A percentile compares a stretch with the other conserved stretches of the same genome.
Evolutionary conservation across 2,329 filamentous ascomycete genomes (phyloP).

Genomic region (Ophiobolus disseminans): DNA sequence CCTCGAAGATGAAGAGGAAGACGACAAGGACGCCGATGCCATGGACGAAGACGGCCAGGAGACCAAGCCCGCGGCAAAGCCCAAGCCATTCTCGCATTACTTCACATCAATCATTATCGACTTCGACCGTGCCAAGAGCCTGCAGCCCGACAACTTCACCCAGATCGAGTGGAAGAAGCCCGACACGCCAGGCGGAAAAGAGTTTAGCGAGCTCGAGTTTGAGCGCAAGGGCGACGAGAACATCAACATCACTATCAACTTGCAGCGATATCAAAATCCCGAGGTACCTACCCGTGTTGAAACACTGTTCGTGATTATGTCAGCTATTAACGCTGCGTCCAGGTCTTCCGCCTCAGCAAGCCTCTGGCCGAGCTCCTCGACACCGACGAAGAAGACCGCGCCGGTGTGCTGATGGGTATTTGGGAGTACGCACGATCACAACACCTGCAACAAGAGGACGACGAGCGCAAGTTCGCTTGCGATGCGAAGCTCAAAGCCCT

Average conservation of each 20-base stretch:
- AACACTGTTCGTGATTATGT: not conserved
- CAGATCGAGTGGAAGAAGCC: slow-evolving; percentile 89
- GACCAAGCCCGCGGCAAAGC: slow-evolving; percentile 48
- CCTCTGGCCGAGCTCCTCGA: slow-evolving; percentile 85
- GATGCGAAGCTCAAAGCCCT: slow-evolving; percentile 83
- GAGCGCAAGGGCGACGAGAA: slow-evolving; percentile 93
- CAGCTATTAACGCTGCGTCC: not conserved
- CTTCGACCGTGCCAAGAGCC: slow-evolving; percentile 64
- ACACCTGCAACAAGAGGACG: slow-evolving; percentile 90
- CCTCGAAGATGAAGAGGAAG: slow-evolving; percentile 40
- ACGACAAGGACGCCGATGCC: slow-evolving; percentile 55
- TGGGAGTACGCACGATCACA: slow-evolving; percentile 94
- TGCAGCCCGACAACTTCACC: slow-evolving; percentile 68
- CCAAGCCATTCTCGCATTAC: slow-evolving; percentile 73
- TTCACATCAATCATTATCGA: slow-evolving; percentile 79
- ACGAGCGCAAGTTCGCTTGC: slow-evolving; percentile 90
- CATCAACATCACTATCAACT: slow-evolving; percentile 85
- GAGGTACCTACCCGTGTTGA: slow-evolving; percentile 59
- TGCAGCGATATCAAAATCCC: slow-evolving; percentile 82
- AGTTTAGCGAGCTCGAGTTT: slow-evolving; percentile 90
- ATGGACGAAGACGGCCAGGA: slow-evolving; percentile 67
- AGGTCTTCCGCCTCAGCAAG: slow-evolving; percentile 75
- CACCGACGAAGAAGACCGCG: slow-evolving; percentile 82
- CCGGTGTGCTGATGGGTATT: slow-evolving; percentile 86
- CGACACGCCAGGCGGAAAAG: slow-evolving; percentile 66